These are phyloP conservation scores for Coemansia linderi DNA, from an alignment of 371 early-diverging fungal genomes.

Conservation along the genomic window DNA sequence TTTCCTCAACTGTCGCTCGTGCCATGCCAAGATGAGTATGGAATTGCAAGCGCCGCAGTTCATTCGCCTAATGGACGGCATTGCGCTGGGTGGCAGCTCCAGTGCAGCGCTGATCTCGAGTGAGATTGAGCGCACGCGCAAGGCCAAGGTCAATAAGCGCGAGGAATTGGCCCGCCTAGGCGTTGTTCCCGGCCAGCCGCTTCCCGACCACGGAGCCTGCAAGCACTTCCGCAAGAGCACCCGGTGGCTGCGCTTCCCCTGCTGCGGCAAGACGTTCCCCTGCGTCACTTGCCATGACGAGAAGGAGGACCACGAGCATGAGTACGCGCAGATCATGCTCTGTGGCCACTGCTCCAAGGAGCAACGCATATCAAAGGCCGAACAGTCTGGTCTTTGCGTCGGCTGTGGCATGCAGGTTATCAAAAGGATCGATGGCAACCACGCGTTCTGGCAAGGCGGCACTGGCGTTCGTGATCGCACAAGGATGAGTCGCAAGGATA, in stretches of 20 bases:
- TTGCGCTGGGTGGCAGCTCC: slow-evolving; percentile 37
- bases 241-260: slow-evolving; percentile 97
- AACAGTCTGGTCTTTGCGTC: slow-evolving; percentile 60
- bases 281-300: slow-evolving; percentile 96
- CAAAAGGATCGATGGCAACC: slow-evolving; percentile 52
- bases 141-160: slow-evolving; percentile 53
- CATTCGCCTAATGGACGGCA: slow-evolving; percentile 58
- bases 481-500: slow-evolving; percentile 82
- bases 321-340: slow-evolving; percentile 81
- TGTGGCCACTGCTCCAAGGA: slow-evolving; percentile 94
- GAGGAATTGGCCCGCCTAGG: slow-evolving; percentile 58
- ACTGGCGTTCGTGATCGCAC: slow-evolving; percentile 82
- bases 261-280: slow-evolving; percentile 85
- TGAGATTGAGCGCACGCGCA: slow-evolving; percentile 44
- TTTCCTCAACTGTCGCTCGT: slow-evolving; percentile 58
- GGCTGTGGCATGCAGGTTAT: slow-evolving; percentile 75
- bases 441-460: slow-evolving; percentile 97
- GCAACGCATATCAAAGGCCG: slow-evolving; percentile 62
- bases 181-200: slow-evolving; percentile 68
- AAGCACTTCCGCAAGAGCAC: slow-evolving; percentile 90
- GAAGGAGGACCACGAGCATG: slow-evolving; percentile 67
- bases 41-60: slow-evolving; percentile 58
- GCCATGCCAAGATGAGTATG: slow-evolving; percentile 59
- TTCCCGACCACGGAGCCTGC: slow-evolving; percentile 88
- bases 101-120: slow-evolving; percentile 48